Evolutionary conservation across 352 stramenopile genomes (phyloP).

Genomic region (Phytophthora citricola): DNA sequence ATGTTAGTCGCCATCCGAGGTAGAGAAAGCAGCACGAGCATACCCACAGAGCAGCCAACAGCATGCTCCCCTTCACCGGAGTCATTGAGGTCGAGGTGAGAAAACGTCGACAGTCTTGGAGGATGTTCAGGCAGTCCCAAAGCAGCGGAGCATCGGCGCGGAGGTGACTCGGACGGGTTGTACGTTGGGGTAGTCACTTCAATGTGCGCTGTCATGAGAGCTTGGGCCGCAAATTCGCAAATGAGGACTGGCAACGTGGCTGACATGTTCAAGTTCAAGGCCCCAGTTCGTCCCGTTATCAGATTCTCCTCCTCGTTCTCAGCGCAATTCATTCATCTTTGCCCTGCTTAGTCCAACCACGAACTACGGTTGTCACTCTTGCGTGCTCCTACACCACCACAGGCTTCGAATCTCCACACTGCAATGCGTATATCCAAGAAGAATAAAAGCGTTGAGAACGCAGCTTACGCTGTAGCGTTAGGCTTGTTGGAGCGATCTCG

Average conservation of each 20-base stretch:
- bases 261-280: constrained; percentile 28
- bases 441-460: background rate
- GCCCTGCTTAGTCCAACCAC: constrained; percentile 2
- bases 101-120: constrained; percentile 42
- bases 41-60: constrained; percentile 60
- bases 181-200: constrained; percentile 56
- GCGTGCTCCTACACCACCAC: background rate
- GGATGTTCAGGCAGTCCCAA: constrained; percentile 37
- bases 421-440: constrained; percentile 2
- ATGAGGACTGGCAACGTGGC: constrained; percentile 15
- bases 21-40: constrained; percentile 73
- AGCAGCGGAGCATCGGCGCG: constrained; percentile 22
- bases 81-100: constrained; percentile 39
- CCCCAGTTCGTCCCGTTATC: constrained; percentile 21
- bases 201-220: constrained; percentile 30
- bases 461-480: constrained; percentile 39
- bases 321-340: background rate
- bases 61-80: constrained; percentile 30
- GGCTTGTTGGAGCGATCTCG: constrained; percentile 35
- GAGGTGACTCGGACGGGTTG: constrained; percentile 38
- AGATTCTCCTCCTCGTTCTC: constrained; percentile 14
- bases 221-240: constrained; percentile 20
- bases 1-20: constrained; percentile 82
- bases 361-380: background rate
- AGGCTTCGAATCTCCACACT: constrained; percentile 10